Evolutionary conservation across 1,139 yeast species (phyloP).

Genomic region (Geotrichum aggregatum): DNA sequence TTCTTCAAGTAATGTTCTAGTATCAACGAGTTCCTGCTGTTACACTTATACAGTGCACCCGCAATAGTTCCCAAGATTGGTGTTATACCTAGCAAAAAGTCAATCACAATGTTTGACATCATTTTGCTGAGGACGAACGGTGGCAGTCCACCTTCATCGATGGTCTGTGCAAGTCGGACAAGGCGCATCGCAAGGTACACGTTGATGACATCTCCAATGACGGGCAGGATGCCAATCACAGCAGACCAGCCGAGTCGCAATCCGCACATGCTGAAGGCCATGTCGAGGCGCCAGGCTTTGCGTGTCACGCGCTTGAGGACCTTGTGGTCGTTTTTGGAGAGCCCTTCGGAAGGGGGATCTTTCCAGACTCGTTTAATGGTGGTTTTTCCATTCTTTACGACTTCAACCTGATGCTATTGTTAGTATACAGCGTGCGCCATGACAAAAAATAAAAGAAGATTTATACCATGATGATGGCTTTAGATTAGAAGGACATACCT

Average conservation of each 20-base stretch:
- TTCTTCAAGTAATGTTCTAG: slow-evolving; percentile 42
- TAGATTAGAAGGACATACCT: slow-evolving; percentile 1
- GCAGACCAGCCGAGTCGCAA: slow-evolving; percentile 70
- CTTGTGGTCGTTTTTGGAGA: slow-evolving; percentile 53
- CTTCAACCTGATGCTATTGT: too few relatives aligned
- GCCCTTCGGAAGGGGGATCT: slow-evolving; percentile 48
- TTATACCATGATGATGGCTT: neutral
- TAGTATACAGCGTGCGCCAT: too few relatives aligned
- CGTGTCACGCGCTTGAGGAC: slow-evolving; percentile 53
- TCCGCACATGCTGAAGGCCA: slow-evolving; percentile 60
- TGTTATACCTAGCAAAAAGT: slow-evolving; percentile 64
- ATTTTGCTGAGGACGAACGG: slow-evolving; percentile 47
- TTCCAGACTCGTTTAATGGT: slow-evolving; percentile 31
- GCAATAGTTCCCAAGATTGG: slow-evolving; percentile 71
- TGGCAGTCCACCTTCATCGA: slow-evolving; percentile 64
- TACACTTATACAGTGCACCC: slow-evolving; percentile 66
- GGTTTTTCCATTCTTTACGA: slow-evolving; percentile 28
- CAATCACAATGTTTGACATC: slow-evolving; percentile 58
- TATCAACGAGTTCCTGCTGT: slow-evolving; percentile 64
- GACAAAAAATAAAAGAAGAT: too few relatives aligned
- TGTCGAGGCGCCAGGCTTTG: slow-evolving; percentile 60
- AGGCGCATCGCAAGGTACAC: slow-evolving; percentile 49
- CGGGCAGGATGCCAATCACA: slow-evolving; percentile 63
- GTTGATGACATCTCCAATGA: slow-evolving; percentile 55
- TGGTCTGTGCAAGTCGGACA: slow-evolving; percentile 48